Evolutionary conservation across 2,329 filamentous ascomycete genomes (phyloP), one percentile per base, ranked within the genome.

Genomic region (Colletotrichum karsti): DNA sequence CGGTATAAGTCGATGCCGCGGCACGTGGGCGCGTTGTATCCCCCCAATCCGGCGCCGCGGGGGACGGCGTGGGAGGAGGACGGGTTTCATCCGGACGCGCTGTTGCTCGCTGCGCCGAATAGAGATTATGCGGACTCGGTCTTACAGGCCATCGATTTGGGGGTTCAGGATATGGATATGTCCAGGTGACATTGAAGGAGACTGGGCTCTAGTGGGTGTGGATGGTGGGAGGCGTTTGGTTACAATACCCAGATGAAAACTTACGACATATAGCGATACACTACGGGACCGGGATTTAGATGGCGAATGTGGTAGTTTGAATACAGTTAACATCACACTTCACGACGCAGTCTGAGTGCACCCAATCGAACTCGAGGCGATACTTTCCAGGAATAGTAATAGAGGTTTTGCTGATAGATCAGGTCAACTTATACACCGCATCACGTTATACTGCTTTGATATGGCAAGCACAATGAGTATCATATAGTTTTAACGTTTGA

Each of bases 161-260:
- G 60, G 7, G 46, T 65, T 7, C 65, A 68, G 39, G 60, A 68
- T 15, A 59, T 68, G 60, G 53, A 68, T 12, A 48, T 68, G 26
- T 64, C 64, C 18, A 39, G 37, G 35, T 58, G 24, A 64, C 50
- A 53, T 35, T 15, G 5, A 9, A 3, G 41, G 42, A 5, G 37
- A 28, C 22, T 13, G 20, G 5, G 30, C 9, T 24, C 1, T 22
- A 12, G 13, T 22, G 37, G 50, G 37, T 5, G 20, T 7, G 57
- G 35, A n/a, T 13, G 33, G 26, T 39, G 24, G 41, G 20, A 24
- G 42, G 59, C 44, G 24, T 63, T 57, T 33, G 53, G 37, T 30
- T 53, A 48, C 22, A 59, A 65, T 65, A 59, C 65, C 60, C 65
- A 48, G 39, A 41, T 42, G 18, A 35, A 35, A 5, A 37, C 30